Percentiles rank a stretch among this genome's conserved stretches.
These are phyloP conservation scores for Jaenimonas drosophilae DNA, from an alignment of 208 protist species.

Conservation along the genomic window DNA sequence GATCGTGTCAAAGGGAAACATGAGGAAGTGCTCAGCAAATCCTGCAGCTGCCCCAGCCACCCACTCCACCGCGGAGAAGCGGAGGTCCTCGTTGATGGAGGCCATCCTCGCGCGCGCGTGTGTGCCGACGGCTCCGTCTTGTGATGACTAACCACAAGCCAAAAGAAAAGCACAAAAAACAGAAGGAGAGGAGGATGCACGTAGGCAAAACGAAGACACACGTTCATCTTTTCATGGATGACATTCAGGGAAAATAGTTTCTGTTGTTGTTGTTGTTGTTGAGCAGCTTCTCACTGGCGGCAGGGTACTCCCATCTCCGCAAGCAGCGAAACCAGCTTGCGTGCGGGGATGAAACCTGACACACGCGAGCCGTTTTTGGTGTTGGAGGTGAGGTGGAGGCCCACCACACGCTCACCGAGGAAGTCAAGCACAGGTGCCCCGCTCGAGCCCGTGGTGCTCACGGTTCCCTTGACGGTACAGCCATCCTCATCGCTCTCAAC, in stretches of 20 bases:
- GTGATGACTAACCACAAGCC: background rate
- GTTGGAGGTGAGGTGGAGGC: conserved; percentile 77
- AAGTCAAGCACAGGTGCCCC: conserved; percentile 75
- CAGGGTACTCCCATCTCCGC: conserved; percentile 60
- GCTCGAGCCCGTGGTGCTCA: conserved; percentile 74
- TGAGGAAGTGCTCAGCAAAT: conserved; percentile 86
- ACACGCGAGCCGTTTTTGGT: conserved; percentile 70
- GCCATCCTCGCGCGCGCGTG: background rate
- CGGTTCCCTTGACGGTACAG: conserved; percentile 60
- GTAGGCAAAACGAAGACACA: background rate
- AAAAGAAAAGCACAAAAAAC: background rate
- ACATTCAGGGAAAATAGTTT: background rate
- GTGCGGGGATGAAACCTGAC: conserved; percentile 61
- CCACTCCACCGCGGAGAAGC: conserved; percentile 38
- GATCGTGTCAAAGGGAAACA: conserved; percentile 93
- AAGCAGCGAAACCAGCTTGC: conserved; percentile 58
- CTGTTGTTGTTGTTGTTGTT: background rate
- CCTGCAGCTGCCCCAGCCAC: conserved; percentile 76
- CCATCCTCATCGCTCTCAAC: conserved; percentile 33
- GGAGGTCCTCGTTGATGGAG: conserved; percentile 9
- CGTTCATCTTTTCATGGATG: background rate
- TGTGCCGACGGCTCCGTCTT: background rate
- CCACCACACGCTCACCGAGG: conserved; percentile 70
- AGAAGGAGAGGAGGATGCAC: background rate
- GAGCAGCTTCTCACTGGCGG: conserved; percentile 2